A percentile compares a stretch with the other conserved stretches of the same genome.
phyloP scores from a whole-genome alignment of 495 filamentous ascomycete species.

The Neurospora tetrasperma region DNA sequence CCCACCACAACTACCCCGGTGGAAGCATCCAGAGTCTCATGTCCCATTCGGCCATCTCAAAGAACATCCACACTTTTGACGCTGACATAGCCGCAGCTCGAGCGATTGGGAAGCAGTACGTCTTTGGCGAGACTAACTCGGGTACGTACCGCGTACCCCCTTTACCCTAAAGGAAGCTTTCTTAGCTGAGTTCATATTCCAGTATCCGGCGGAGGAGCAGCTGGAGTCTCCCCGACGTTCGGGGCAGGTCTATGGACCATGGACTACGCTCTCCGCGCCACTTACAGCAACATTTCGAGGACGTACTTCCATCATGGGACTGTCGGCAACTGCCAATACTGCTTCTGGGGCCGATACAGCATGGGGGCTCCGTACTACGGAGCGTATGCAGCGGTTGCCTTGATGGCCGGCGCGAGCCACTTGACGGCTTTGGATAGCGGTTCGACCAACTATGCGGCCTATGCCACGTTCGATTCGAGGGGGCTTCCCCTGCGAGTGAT shows the following conservation, averaged over 20 bases:
- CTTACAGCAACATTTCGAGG: slow-evolving; percentile 36
- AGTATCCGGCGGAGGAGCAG: slow-evolving; percentile 39
- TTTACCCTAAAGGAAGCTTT: background rate
- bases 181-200: background rate
- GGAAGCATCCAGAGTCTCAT: slow-evolving; percentile 40
- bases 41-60: slow-evolving; percentile 33
- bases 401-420: slow-evolving; percentile 40
- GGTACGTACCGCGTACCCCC: slow-evolving; percentile 19
- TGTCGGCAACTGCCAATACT: slow-evolving; percentile 51
- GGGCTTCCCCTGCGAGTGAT: slow-evolving; percentile 33
- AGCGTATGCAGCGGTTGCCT: slow-evolving; percentile 43
- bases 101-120: slow-evolving; percentile 38
- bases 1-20: slow-evolving; percentile 52
- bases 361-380: slow-evolving; percentile 51
- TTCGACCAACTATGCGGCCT: slow-evolving; percentile 40
- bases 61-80: slow-evolving; percentile 37
- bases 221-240: slow-evolving; percentile 45
- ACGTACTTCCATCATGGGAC: slow-evolving; percentile 55
- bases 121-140: slow-evolving; percentile 52
- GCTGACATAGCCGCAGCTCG: slow-evolving; percentile 39
- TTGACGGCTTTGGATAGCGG: slow-evolving; percentile 42
- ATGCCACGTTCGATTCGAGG: slow-evolving; percentile 38
- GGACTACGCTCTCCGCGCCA: slow-evolving; percentile 44
- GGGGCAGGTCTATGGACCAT: slow-evolving; percentile 52
- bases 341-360: slow-evolving; percentile 47